Base-by-base conservation (phyloP, 345 rosid species). In the Arabis hirsuta region DNA sequence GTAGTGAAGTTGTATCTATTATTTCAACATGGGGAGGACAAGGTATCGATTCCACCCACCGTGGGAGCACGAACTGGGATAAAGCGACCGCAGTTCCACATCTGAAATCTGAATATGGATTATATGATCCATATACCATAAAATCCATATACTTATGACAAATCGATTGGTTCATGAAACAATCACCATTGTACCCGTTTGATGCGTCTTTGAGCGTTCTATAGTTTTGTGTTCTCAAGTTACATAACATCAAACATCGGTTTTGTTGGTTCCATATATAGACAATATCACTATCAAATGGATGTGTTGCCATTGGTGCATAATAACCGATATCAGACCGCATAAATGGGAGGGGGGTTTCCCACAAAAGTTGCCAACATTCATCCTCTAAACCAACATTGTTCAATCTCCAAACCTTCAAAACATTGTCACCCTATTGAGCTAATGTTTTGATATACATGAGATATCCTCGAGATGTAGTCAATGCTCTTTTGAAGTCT, bases 351-450 rank as follows among this genome's bases (percentile, higher is more conserved):
- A 45, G 9, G 7, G 5, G 0, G 7, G 22, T n/a, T 8, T 34
- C 43, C 56, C 65, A 45, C 64, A 45, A 1, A 12, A 69, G n/a
- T 5, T 69, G 12, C 56, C 65, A 69, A 4, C 11, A 3, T 4
- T 27, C 29, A 4, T 27, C 29, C 29, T 4, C 29, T 27, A 27
- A 27, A 27, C 29, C 11, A 26, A 12, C 8, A 16, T 67, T 43
- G 12, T 10, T 27, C 62, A 67, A 19, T 45, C 9, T 48, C 69
- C 60, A 66, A 9, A 66, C 39, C 50, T 41, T 52, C 6, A 66
- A 39, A 11, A 2, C 2, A 10, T 9, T 7, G 7, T 55, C 2
- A 22, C 24, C 24, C 24, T 22, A n/a, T n/a, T n/a, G n/a, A n/a
- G n/a, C n/a, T 52, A n/a, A 26, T 19, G 32, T 11, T 42, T 7